Evolutionary conservation across 139 green algal species (phyloP).

Genomic region (Tetratostichococcus sp.): DNA sequence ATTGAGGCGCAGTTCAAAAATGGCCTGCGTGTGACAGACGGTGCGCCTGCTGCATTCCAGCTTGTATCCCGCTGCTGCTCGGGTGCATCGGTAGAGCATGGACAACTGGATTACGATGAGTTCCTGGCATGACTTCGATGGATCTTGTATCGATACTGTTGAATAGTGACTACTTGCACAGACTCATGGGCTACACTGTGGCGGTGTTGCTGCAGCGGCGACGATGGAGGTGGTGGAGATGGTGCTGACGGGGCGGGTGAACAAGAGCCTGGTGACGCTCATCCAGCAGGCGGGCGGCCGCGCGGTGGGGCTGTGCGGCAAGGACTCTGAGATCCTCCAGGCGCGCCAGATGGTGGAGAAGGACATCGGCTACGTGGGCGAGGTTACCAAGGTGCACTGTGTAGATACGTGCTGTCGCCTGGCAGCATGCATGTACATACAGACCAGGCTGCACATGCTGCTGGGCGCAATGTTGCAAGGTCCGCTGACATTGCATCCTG

Average conservation of each 20-base stretch:
- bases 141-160: too few relatives aligned
- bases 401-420: too few relatives aligned
- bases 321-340: conserved; percentile 84
- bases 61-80: too few relatives aligned
- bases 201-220: conserved; percentile 40
- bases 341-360: conserved; percentile 87
- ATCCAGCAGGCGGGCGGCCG: conserved; percentile 89
- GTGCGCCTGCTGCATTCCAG: conserved; percentile 10
- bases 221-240: conserved; percentile 99
- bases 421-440: too few relatives aligned
- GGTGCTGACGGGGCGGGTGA: conserved; percentile 95
- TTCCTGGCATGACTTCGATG: too few relatives aligned
- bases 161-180: too few relatives aligned
- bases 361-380: conserved; percentile 92
- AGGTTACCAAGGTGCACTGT: conserved; percentile 83
- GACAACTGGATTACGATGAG: too few relatives aligned
- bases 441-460: too few relatives aligned
- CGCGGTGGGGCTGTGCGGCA: conserved; percentile 95
- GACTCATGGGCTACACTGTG: too few relatives aligned
- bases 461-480: too few relatives aligned
- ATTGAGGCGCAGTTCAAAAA: conserved; percentile 96
- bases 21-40: conserved; percentile 95
- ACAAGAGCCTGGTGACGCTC: conserved; percentile 94
- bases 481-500: too few relatives aligned
- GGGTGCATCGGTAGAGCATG: too few relatives aligned